phyloP scores from a whole-genome alignment of 2,329 filamentous ascomycete species.

The Exutisphaerella laricina region DNA sequence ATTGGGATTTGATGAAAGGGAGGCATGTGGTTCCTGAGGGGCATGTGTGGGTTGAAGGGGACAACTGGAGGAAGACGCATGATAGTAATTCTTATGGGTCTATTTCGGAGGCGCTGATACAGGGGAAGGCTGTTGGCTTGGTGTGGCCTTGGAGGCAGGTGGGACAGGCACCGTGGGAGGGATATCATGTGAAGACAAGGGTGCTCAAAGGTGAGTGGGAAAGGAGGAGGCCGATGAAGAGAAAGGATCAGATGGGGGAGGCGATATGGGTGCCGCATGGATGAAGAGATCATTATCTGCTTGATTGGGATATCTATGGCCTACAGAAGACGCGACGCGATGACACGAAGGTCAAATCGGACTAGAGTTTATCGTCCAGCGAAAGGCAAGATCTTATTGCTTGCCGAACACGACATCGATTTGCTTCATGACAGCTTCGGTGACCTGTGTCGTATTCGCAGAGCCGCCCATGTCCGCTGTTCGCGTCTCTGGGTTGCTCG shows the following conservation, averaged over 20 bases:
- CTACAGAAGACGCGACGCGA: no score
- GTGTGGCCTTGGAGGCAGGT: constrained; percentile 62
- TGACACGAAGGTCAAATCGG: no score
- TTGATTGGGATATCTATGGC: no score
- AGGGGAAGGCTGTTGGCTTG: constrained; percentile 67
- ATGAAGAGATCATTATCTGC: constrained; percentile 8
- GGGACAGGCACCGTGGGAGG: constrained; percentile 50
- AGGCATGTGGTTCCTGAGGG: constrained; percentile 65
- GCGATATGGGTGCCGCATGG: constrained; percentile 10
- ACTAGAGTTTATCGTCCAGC: no score
- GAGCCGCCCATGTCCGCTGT: constrained; percentile 57
- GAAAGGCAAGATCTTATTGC: no score
- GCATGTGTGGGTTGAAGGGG: constrained; percentile 94
- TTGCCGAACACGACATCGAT: constrained; percentile 41
- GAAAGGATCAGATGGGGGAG: constrained; percentile 7
- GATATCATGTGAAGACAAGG: constrained; percentile 40
- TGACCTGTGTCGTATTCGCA: constrained; percentile 54
- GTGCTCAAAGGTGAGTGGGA: constrained; percentile 26
- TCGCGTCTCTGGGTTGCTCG: constrained; percentile 45
- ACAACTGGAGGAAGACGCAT: constrained; percentile 64
- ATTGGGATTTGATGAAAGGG: constrained; percentile 27
- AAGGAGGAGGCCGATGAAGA: constrained; percentile 28
- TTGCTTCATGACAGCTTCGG: constrained; percentile 51
- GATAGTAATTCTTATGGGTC: constrained; percentile 93
- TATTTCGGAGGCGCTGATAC: constrained; percentile 59